A percentile compares a stretch with the other conserved stretches of the same genome.
Conservation (phyloP, 2,329 filamentous ascomycete genomes). For the Botrytis medusae region DNA sequence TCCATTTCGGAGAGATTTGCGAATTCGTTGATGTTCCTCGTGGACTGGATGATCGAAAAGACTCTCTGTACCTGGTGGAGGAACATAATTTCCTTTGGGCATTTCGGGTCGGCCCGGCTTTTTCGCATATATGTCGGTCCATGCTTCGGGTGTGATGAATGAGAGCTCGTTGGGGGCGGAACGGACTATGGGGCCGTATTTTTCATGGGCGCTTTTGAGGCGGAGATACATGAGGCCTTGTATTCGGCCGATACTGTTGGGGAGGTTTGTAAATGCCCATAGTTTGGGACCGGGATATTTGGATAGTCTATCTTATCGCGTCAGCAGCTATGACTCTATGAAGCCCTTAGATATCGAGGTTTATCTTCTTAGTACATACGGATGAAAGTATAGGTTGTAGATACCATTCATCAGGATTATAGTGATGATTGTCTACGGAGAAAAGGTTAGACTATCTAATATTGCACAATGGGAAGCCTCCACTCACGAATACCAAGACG, state of each 20-base stretch:
- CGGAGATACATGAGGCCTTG: not conserved
- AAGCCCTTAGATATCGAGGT: too few relatives aligned
- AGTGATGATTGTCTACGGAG: not conserved
- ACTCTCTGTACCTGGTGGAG: not conserved
- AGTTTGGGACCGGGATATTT: not conserved
- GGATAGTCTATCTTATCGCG: not conserved
- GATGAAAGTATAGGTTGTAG: constrained; percentile 1
- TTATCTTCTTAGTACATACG: not conserved
- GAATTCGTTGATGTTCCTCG: not conserved
- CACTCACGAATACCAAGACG: not conserved
- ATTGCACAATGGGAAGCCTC: not conserved
- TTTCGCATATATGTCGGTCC: not conserved
- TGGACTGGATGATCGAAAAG: not conserved
- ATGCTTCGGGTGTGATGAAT: constrained; percentile 4
- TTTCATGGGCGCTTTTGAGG: not conserved
- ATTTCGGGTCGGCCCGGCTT: not conserved
- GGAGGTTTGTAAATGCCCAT: constrained; percentile 3
- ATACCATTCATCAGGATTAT: not conserved
- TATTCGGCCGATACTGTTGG: constrained; percentile 2
- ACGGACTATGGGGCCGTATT: not conserved
- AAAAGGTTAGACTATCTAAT: not conserved
- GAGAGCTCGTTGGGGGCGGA: constrained; percentile 1
- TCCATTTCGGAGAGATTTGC: not conserved
- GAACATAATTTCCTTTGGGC: not conserved
- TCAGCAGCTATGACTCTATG: not conserved